Percentiles rank a stretch among this genome's conserved stretches.
These are phyloP conservation scores for Emergomyces orientalis DNA, from an alignment of 2,329 filamentous ascomycete genomes.

Conservation along the genomic window DNA sequence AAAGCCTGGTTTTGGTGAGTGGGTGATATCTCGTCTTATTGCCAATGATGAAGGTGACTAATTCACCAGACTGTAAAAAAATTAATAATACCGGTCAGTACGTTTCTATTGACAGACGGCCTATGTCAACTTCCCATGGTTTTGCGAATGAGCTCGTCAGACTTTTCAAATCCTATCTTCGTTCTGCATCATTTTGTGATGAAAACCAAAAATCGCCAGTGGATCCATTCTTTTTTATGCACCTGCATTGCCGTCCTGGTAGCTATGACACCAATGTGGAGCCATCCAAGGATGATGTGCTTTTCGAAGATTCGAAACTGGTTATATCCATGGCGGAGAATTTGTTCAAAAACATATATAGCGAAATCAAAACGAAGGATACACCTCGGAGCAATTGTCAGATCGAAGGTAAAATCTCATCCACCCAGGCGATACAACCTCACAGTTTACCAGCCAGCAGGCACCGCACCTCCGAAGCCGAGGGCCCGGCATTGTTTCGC, in stretches of 20 bases:
- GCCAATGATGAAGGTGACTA: background rate
- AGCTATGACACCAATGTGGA: conserved; percentile 56
- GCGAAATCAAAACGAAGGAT: conserved; percentile 16
- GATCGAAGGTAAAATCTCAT: background rate
- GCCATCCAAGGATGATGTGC: conserved; percentile 53
- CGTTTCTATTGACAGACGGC: conserved; percentile 49
- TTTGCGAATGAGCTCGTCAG: conserved; percentile 46
- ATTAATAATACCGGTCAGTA: conserved; percentile 38
- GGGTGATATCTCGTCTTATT: conserved; percentile 8
- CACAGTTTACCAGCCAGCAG: background rate
- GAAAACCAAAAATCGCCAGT: conserved; percentile 25
- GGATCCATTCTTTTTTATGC: conserved; percentile 49
- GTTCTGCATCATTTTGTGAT: conserved; percentile 22
- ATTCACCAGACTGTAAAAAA: conserved; percentile 28
- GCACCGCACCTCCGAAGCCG: background rate
- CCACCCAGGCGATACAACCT: background rate
- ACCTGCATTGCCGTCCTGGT: conserved; percentile 44
- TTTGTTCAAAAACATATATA: conserved; percentile 38
- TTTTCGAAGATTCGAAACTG: conserved; percentile 43
- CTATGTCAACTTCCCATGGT: conserved; percentile 43
- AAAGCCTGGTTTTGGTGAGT: conserved; percentile 33
- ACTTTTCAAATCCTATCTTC: conserved; percentile 43
- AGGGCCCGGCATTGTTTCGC: background rate
- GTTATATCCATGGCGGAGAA: conserved; percentile 38
- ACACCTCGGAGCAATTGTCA: background rate